Conservation (phyloP, 768 basidiomycete species). For the Amanita muscaria region DNA sequence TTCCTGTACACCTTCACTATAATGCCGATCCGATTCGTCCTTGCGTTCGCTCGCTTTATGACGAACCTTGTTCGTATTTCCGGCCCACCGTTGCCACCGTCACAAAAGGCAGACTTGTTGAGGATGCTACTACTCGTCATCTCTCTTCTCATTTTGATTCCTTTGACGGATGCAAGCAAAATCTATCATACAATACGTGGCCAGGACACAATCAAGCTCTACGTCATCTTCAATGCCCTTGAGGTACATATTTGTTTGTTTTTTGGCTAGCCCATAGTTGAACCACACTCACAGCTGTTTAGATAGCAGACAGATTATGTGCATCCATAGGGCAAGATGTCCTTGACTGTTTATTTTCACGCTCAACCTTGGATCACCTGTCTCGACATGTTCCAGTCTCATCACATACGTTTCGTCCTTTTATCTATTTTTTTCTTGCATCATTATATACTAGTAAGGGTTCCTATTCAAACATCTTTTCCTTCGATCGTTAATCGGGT, state of each 20-base stretch:
- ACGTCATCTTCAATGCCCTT: conserved; percentile 97
- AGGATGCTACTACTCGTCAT: conserved; percentile 66
- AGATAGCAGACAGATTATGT: conserved; percentile 94
- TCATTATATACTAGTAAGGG: conserved; percentile 77
- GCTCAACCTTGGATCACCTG: conserved; percentile 74
- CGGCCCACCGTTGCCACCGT: conserved; percentile 58
- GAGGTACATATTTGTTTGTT: conserved; percentile 67
- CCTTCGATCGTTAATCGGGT: not conserved
- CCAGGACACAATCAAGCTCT: conserved; percentile 97
- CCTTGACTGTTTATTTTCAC: conserved; percentile 90
- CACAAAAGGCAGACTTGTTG: conserved; percentile 91
- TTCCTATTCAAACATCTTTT: too few relatives aligned
- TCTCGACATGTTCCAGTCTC: conserved; percentile 55
- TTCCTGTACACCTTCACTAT: conserved; percentile 98
- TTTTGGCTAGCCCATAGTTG: not conserved
- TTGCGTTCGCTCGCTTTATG: conserved; percentile 53
- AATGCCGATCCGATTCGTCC: conserved; percentile 77
- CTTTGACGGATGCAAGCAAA: conserved; percentile 90
- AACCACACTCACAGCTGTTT: conserved; percentile 6
- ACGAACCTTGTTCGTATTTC: conserved; percentile 40
- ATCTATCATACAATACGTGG: conserved; percentile 97
- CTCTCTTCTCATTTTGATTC: conserved; percentile 66
- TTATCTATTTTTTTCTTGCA: conserved; percentile 78
- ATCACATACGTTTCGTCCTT: conserved; percentile 63
- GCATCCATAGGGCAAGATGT: conserved; percentile 97